Base-by-base conservation (phyloP, 805 yeast genomes). In the Spathaspora sp. region DNA sequence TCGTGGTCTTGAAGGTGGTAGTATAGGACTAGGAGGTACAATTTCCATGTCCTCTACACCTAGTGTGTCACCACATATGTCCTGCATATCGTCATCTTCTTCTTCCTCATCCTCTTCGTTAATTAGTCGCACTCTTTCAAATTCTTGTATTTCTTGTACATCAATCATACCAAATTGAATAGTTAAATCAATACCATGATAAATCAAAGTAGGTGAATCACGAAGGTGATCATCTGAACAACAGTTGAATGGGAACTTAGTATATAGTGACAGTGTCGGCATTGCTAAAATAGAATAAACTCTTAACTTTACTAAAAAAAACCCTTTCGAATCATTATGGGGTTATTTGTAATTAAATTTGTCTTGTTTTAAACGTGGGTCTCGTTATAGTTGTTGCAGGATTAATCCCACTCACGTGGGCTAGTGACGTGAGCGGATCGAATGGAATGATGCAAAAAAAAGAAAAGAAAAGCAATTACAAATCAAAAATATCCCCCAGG, bases 241-340 rank as follows among this genome's bases (percentile, higher is more conserved):
- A 16, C 42, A 47, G 32, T 49, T 55, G 43, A 59, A 56, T 1
- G 63, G 63, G 32, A 59, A 59, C 40, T 51, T 16, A 17, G 38
- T 44, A 19, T 44, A 44, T 17, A 44, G 12, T 18, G 28, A 17
- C 6, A 19, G 28, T 18, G 28, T 35, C 14, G 3, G 40, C 40
- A 35, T 35, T 14, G n/a, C n/a, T n/a, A n/a, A n/a, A n/a, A n/a
- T 14, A 35, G 18, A 35, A 35, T 29, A 29, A 9, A 12, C 14
- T 29, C 26, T 6, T 6, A 23, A 23, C 6, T 23, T 6, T 23
- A 23, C 9, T 28, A 28, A 28, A 28, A 29, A 35, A 35, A 23
- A 20, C 14, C 16, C 17, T 18, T 12, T n/a, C 14, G 5, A 16
- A 3, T 17, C 26, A 18, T 40, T 26, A 40, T 40, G 26, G 42